A percentile compares a stretch with the other conserved stretches of the same genome.
Conservation (phyloP, 2,329 filamentous ascomycete genomes). For the Rutstroemia sp. region DNA sequence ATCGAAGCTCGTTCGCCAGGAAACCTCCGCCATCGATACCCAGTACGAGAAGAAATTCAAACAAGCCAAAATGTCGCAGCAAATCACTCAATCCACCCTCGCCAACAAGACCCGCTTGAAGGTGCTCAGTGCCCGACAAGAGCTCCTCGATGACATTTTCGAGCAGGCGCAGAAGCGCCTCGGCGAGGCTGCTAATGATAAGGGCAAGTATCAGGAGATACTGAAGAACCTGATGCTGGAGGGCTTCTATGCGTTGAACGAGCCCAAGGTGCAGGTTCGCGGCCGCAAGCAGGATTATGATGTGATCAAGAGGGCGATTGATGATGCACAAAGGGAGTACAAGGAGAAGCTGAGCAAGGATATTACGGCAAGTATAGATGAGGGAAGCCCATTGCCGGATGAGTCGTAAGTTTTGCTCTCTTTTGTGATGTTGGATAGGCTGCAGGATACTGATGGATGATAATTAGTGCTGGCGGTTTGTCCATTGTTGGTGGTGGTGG, state of each 20-base stretch:
- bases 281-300: slow-evolving; percentile 75
- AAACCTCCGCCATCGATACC: slow-evolving; percentile 85
- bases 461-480: slow-evolving; percentile 70
- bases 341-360: slow-evolving; percentile 70
- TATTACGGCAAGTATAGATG: slow-evolving; percentile 63
- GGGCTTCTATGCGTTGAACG: slow-evolving; percentile 80
- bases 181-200: slow-evolving; percentile 56
- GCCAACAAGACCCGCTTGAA: slow-evolving; percentile 93
- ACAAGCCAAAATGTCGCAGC: slow-evolving; percentile 95
- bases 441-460: slow-evolving; percentile 4
- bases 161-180: slow-evolving; percentile 71
- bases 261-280: slow-evolving; percentile 67
- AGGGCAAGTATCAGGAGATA: slow-evolving; percentile 65
- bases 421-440: not conserved
- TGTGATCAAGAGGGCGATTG: slow-evolving; percentile 68
- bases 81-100: slow-evolving; percentile 94
- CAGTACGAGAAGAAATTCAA: slow-evolving; percentile 99
- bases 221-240: slow-evolving; percentile 81
- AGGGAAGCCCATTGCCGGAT: slow-evolving; percentile 71
- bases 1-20: slow-evolving; percentile 93
- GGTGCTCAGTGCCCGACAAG: slow-evolving; percentile 80
- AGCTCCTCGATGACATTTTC: slow-evolving; percentile 85
- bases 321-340: slow-evolving; percentile 72
- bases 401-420: slow-evolving; percentile 59
- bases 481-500: slow-evolving; percentile 72